Conservation (phyloP, 2,329 filamentous ascomycete genomes). For the Penicillium polonicum region DNA sequence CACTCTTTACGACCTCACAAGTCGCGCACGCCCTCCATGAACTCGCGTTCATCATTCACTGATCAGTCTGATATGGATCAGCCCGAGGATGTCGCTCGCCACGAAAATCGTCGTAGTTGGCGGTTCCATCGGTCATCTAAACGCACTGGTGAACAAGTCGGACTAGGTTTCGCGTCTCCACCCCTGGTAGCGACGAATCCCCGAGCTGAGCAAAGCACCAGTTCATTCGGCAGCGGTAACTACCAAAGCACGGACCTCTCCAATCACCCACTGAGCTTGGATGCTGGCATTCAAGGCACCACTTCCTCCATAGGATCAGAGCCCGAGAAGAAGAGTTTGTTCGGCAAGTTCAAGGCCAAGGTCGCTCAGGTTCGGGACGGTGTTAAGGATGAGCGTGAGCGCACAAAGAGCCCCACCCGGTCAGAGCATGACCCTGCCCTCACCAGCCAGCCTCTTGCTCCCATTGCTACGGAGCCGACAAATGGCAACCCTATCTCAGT, state of each 20-base stretch:
- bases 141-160: conserved; percentile 57
- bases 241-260: conserved; percentile 44
- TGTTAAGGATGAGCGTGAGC: conserved; percentile 55
- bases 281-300: conserved; percentile 40
- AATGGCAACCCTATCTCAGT: conserved; percentile 24
- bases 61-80: conserved; percentile 80
- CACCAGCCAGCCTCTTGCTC: conserved; percentile 38
- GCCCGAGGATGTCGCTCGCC: conserved; percentile 60
- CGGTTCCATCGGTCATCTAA: conserved; percentile 60
- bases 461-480: conserved; percentile 24
- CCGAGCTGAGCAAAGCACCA: conserved; percentile 64
- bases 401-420: conserved; percentile 52
- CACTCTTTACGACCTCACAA: conserved; percentile 62
- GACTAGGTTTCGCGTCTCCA: conserved; percentile 43
- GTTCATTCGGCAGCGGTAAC: conserved; percentile 63
- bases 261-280: conserved; percentile 37
- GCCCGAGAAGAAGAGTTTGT: conserved; percentile 58
- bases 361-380: conserved; percentile 56
- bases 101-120: conserved; percentile 70
- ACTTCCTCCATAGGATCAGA: conserved; percentile 34
- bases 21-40: conserved; percentile 74
- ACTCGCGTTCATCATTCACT: conserved; percentile 69
- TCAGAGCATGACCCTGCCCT: conserved; percentile 36
- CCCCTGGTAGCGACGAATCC: conserved; percentile 61
- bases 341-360: conserved; percentile 66